These are phyloP conservation scores for Coniochaeta sp. DNA, from an alignment of 2,329 filamentous ascomycete genomes.

Conservation along the genomic window DNA sequence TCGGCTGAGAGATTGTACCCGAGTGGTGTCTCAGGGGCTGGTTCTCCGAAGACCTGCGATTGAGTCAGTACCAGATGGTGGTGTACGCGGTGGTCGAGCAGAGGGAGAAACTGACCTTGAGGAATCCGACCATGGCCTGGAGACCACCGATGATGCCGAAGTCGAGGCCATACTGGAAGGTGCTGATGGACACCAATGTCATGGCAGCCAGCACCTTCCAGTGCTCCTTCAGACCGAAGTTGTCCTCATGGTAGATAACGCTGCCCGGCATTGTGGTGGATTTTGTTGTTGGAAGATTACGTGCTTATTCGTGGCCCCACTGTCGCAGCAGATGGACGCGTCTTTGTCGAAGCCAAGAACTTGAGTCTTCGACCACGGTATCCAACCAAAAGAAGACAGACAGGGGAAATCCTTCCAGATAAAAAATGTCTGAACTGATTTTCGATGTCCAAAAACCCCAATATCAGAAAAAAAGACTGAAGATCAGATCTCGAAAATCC, in stretches of 20 bases:
- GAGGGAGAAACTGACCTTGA: constrained; percentile 22
- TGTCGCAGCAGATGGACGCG: neutral
- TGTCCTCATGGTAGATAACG: constrained; percentile 3
- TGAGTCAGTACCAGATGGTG: neutral
- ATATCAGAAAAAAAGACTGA: neutral
- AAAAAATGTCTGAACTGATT: neutral
- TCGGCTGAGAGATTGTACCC: constrained; percentile 37
- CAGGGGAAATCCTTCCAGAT: neutral
- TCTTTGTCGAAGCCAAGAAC: neutral
- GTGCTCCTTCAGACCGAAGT: constrained; percentile 17
- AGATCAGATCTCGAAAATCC: neutral
- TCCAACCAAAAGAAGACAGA: too few relatives aligned
- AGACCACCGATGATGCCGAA: constrained; percentile 42
- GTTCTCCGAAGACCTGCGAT: constrained; percentile 27
- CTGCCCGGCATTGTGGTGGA: neutral
- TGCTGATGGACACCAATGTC: constrained; percentile 37
- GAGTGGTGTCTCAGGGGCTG: constrained; percentile 22
- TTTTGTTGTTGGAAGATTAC: neutral
- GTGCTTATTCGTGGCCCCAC: neutral
- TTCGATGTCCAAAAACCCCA: neutral
- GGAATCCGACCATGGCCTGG: constrained; percentile 42
- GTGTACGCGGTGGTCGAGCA: neutral
- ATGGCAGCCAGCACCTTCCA: constrained; percentile 30
- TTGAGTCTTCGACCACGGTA: too few relatives aligned
- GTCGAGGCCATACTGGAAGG: constrained; percentile 43